These are phyloP conservation scores for Penicillium sclerotigenum DNA, from an alignment of 2,329 filamentous ascomycete species.

Conservation along the genomic window DNA sequence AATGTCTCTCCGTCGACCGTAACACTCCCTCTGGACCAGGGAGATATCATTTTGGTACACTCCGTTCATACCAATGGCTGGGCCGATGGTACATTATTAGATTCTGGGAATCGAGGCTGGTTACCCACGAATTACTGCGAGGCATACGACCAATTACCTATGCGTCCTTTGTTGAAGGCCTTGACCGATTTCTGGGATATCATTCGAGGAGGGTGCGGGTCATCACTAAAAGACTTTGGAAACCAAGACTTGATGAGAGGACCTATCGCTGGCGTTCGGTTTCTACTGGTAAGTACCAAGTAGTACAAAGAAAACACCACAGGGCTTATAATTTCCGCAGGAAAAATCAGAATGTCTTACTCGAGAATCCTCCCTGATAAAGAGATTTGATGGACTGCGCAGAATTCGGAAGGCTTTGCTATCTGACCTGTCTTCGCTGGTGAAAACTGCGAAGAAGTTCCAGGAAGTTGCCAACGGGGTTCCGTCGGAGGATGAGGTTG, in stretches of 20 bases:
- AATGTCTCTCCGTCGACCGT: conserved; percentile 79
- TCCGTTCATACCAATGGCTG: conserved; percentile 97
- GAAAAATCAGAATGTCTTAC: conserved; percentile 86
- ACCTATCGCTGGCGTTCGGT: conserved; percentile 88
- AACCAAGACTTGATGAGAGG: conserved; percentile 94
- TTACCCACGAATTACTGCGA: conserved; percentile 98
- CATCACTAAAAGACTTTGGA: conserved; percentile 73
- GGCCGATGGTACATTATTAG: conserved; percentile 90
- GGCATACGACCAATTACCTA: conserved; percentile 82
- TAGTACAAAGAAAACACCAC: background rate
- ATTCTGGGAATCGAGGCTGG: conserved; percentile 87
- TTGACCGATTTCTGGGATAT: conserved; percentile 91
- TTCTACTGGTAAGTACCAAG: conserved; percentile 69
- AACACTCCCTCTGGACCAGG: conserved; percentile 81
- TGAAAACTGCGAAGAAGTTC: conserved; percentile 82
- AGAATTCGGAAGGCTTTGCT: conserved; percentile 81
- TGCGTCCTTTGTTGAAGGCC: conserved; percentile 79
- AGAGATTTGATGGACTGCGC: conserved; percentile 71
- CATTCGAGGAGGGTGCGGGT: conserved; percentile 71
- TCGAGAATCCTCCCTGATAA: conserved; percentile 71
- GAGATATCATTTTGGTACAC: conserved; percentile 89
- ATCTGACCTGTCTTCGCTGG: conserved; percentile 82
- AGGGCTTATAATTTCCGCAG: conserved; percentile 47
- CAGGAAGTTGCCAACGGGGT: conserved; percentile 66
- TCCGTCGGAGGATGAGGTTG: conserved; percentile 40